Base-by-base conservation (phyloP, 495 filamentous ascomycete species). In the Aspergillus taichungensis region DNA sequence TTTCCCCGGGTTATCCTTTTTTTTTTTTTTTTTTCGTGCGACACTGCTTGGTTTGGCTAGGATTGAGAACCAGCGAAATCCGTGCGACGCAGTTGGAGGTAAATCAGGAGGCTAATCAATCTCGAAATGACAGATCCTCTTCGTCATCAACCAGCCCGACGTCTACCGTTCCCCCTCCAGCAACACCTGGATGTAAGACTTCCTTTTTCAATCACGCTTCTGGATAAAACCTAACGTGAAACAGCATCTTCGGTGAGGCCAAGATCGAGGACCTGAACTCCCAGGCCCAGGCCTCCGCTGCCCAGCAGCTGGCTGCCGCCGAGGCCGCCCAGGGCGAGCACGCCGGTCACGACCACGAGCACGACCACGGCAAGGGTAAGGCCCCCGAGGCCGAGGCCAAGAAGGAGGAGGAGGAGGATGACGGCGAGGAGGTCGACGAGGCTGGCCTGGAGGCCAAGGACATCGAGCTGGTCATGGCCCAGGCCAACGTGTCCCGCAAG, bases 241-340 rank as follows among this genome's bases (percentile, higher is more conserved):
- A 40, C 44, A 98, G 92, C 72, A 94, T 99, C 73, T 99, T 99
- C 70, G 92, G 92, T 66, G 92, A 99, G 76, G 94, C 94, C 64
- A 99, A 99, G 85, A 99, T 94, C 60, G 94, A 99, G 77, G 94
- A 99, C 73, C 75, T 97, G 57, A 97, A 95, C 82, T 89, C 91
- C 60, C 87, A 88, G 62, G 91, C 92, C 57, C 91, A 95, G 76
- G 86, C 88, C 61, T 84, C 83, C 57, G 90, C 88, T 54, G 91
- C 89, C 52, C 87, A 94, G 69, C 85, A 91, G 72, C 82, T 95
- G 45, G 84, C 89, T 54, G 78, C 76, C 66, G 80, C 82, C 42
- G 65, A 85, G 61, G 87, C 88, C 52, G 88, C 87, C 45, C 88
- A 85, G 50, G 80, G 86, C 65, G 82, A 88, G 45, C 78, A 78